Evolutionary conservation across 306 rosid genomes (phyloP).

Genomic region (Coriaria nepalensis): DNA sequence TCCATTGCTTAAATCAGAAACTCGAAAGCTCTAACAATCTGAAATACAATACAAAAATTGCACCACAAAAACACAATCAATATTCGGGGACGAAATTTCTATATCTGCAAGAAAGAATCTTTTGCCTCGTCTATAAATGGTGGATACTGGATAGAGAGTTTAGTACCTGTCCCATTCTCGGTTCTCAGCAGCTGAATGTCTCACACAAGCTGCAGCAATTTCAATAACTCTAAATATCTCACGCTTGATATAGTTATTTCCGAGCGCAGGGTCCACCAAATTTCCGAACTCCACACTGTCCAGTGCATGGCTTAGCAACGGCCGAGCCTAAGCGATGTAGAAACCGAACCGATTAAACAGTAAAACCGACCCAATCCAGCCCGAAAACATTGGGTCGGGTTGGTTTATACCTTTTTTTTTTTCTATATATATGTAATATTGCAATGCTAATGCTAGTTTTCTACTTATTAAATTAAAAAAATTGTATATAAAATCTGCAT

Average conservation of each 20-base stretch:
- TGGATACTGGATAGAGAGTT: neutral
- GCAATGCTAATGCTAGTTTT: too few species aligned
- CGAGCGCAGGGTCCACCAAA: constrained; percentile 61
- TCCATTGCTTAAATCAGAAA: constrained; percentile 68
- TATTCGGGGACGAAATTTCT: too few species aligned
- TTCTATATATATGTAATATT: too few species aligned
- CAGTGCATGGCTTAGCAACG: constrained; percentile 51
- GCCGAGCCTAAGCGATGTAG: constrained; percentile 97
- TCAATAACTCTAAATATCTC: constrained; percentile 66
- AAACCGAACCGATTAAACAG: too few species aligned
- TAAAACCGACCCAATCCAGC: too few species aligned
- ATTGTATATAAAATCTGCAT: too few species aligned
- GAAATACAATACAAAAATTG: constrained; percentile 3
- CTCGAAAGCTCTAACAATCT: constrained; percentile 91
- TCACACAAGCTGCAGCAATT: constrained; percentile 79
- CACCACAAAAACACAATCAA: neutral
- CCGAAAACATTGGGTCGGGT: too few species aligned
- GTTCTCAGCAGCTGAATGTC: constrained; percentile 64
- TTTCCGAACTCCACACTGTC: constrained; percentile 41
- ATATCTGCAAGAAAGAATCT: neutral
- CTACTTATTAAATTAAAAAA: too few species aligned
- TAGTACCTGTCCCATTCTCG: constrained; percentile 92
- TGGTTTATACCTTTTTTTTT: too few species aligned
- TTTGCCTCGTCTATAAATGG: constrained; percentile 1
- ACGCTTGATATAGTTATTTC: constrained; percentile 41